phyloP scores from a whole-genome alignment of 1,139 yeast species.

The Hansenula anomala region DNA sequence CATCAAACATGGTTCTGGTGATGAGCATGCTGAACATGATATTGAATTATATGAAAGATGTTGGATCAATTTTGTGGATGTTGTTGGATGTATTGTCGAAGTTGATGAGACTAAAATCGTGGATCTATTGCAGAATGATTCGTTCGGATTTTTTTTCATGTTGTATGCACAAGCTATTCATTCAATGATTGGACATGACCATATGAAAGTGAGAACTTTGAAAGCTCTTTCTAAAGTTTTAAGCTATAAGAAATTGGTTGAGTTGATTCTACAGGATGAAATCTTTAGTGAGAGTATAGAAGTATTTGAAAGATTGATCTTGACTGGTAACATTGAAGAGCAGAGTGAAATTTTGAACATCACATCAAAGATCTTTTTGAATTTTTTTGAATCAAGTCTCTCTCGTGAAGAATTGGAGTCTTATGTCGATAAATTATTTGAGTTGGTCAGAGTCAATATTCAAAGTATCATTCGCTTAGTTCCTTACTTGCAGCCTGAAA shows the following conservation, averaged over 20 bases:
- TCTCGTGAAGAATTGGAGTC: conserved; percentile 37
- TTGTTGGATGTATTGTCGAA: conserved; percentile 63
- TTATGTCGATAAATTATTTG: conserved; percentile 76
- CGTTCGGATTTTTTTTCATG: conserved; percentile 73
- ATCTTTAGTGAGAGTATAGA: conserved; percentile 76
- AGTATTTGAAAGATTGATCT: conserved; percentile 60
- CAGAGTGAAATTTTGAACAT: conserved; percentile 27
- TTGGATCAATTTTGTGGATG: conserved; percentile 80
- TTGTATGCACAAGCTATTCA: conserved; percentile 84
- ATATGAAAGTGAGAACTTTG: conserved; percentile 39
- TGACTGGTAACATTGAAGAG: not conserved
- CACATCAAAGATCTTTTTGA: conserved; percentile 41
- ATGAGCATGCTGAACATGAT: conserved; percentile 24
- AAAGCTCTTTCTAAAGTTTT: conserved; percentile 54
- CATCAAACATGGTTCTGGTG: conserved; percentile 47
- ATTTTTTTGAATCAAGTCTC: conserved; percentile 24
- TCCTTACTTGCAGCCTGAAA: conserved; percentile 33
- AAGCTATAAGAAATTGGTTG: conserved; percentile 52
- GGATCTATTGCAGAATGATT: conserved; percentile 47
- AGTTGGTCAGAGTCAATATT: conserved; percentile 68
- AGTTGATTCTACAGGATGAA: conserved; percentile 58
- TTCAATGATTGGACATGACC: conserved; percentile 44
- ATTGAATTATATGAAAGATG: conserved; percentile 58
- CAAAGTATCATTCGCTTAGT: conserved; percentile 55
- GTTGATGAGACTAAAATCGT: conserved; percentile 40